Conservation (phyloP, 768 basidiomycete genomes). For the Macrolepiota albuminosa region DNA sequence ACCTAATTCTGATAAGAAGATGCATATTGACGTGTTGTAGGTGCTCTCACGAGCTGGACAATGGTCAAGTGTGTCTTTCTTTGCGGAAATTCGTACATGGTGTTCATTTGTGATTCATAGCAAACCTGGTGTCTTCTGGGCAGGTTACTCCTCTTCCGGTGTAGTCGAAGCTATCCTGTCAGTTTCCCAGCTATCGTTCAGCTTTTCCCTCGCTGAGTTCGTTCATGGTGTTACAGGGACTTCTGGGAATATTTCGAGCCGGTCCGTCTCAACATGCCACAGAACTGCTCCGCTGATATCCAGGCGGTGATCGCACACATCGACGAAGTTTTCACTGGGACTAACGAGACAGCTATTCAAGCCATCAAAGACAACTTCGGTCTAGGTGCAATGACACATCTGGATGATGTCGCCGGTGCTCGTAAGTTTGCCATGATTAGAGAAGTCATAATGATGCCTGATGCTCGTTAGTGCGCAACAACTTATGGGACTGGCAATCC, state of each 20-base stretch:
- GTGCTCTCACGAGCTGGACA: constrained; percentile 49
- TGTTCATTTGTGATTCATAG: constrained; percentile 23
- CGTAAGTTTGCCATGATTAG: constrained; percentile 24
- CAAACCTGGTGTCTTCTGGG: constrained; percentile 55
- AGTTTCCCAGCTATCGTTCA: constrained; percentile 12
- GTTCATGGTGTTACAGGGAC: constrained; percentile 23
- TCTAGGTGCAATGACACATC: constrained; percentile 47
- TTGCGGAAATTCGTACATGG: not conserved
- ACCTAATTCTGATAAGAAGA: not conserved
- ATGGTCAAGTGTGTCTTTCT: constrained; percentile 55
- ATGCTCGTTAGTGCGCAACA: constrained; percentile 42
- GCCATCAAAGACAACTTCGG: constrained; percentile 55
- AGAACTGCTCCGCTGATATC: constrained; percentile 71
- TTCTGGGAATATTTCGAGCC: constrained; percentile 75
- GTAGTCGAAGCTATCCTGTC: constrained; percentile 59
- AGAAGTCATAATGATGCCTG: not conserved
- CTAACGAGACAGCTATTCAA: constrained; percentile 43
- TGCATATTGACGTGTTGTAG: constrained; percentile 1
- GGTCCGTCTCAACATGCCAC: constrained; percentile 59
- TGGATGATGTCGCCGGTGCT: constrained; percentile 64
- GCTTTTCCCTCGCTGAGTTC: not conserved
- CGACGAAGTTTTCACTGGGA: constrained; percentile 48
- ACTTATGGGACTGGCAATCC: constrained; percentile 65
- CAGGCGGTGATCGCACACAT: constrained; percentile 57
- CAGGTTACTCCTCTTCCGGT: constrained; percentile 61